These are phyloP conservation scores for Plenodomus biglobosus DNA, from an alignment of 2,329 filamentous ascomycete species.

Conservation along the genomic window DNA sequence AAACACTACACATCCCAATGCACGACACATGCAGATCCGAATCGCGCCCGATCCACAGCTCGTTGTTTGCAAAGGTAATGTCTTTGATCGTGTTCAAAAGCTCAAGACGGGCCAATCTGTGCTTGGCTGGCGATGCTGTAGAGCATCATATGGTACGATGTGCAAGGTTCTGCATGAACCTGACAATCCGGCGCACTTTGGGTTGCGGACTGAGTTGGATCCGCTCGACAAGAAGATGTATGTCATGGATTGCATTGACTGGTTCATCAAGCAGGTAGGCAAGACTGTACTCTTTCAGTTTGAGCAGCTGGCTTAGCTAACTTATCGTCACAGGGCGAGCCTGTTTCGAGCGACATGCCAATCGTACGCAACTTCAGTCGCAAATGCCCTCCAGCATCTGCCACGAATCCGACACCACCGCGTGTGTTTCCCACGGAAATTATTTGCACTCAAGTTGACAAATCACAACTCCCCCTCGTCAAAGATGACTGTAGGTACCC, in stretches of 20 bases:
- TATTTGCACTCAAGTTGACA: conserved; percentile 19
- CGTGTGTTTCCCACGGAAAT: conserved; percentile 29
- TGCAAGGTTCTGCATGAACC: conserved; percentile 44
- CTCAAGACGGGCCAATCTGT: conserved; percentile 49
- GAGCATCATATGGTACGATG: conserved; percentile 42
- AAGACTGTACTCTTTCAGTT: not conserved
- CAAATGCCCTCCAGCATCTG: conserved; percentile 23
- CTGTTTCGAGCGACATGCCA: conserved; percentile 20
- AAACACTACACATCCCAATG: conserved; percentile 23
- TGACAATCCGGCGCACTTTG: conserved; percentile 35
- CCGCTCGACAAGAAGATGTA: conserved; percentile 40
- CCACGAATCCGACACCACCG: conserved; percentile 9
- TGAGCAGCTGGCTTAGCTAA: not conserved
- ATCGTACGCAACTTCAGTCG: conserved; percentile 23
- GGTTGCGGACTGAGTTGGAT: conserved; percentile 29
- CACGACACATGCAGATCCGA: conserved; percentile 29
- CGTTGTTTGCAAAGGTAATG: conserved; percentile 57
- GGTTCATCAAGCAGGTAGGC: conserved; percentile 40
- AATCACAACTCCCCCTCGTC: conserved; percentile 11
- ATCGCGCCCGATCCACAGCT: conserved; percentile 56
- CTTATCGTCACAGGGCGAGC: conserved; percentile 27
- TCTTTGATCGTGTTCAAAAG: conserved; percentile 55
- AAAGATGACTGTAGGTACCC: conserved; percentile 10
- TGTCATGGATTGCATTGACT: conserved; percentile 40
- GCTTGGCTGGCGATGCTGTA: conserved; percentile 45